These are phyloP conservation scores for Kazachstania taianensis DNA, from an alignment of 805 yeast genomes.

Conservation along the genomic window DNA sequence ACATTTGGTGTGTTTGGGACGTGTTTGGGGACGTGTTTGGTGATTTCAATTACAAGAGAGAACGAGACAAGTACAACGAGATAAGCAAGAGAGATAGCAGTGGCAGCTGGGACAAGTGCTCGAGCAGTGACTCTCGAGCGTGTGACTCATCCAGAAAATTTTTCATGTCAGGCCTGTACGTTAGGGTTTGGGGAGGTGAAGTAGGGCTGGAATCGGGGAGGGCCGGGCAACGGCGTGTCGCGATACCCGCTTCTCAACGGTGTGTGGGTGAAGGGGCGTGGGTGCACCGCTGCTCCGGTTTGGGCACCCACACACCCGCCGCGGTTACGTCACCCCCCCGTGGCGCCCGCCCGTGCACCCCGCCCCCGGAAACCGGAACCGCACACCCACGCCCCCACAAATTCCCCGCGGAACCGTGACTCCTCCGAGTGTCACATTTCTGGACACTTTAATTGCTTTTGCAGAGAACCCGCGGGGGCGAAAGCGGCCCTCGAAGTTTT, in stretches of 20 bases:
- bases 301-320: too few species aligned
- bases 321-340: background rate
- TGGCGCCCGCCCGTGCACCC: background rate
- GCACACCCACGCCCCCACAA: background rate
- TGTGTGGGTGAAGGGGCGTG: too few species aligned
- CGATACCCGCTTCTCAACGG: too few species aligned
- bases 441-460: too few species aligned
- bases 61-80: background rate
- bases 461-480: background rate
- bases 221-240: too few species aligned
- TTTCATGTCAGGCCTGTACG: too few species aligned
- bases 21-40: background rate
- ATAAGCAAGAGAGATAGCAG: background rate
- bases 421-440: background rate
- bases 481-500: background rate
- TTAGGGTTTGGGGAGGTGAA: too few species aligned
- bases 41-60: too few species aligned
- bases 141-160: background rate
- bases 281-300: too few species aligned
- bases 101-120: background rate
- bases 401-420: background rate
- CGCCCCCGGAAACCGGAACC: background rate
- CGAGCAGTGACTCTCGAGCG: background rate
- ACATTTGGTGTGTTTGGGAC: conserved; percentile 1
- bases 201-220: too few species aligned